Evolutionary conservation across 1,284 basidiomycete species (phyloP).

Genomic region (Coniophora puteana): DNA sequence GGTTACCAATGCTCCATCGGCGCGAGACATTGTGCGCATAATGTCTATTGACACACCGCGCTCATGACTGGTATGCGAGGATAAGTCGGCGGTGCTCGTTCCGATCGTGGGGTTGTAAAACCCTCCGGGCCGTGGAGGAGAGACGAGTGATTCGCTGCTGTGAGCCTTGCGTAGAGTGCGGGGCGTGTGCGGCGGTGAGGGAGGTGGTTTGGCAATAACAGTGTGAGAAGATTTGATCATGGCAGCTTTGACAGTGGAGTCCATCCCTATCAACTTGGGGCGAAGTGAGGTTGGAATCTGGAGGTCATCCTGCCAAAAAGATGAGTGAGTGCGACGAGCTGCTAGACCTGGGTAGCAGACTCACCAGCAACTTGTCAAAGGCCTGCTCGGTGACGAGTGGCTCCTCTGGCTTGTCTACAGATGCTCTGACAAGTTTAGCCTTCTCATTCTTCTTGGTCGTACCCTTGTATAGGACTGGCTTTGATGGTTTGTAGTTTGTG

Average conservation of each 20-base stretch:
- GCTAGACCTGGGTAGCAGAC: conserved; percentile 23
- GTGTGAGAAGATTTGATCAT: conserved; percentile 84
- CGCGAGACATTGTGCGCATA: conserved; percentile 41
- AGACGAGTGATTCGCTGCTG: conserved; percentile 65
- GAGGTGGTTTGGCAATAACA: conserved; percentile 44
- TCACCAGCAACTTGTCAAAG: conserved; percentile 71
- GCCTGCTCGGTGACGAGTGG: conserved; percentile 50
- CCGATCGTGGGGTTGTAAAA: conserved; percentile 40
- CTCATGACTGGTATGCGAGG: conserved; percentile 31
- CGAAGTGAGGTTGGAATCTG: conserved; percentile 78
- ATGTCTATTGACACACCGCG: conserved; percentile 56
- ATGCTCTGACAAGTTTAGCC: conserved; percentile 29
- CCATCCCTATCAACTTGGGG: conserved; percentile 75
- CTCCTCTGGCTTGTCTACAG: conserved; percentile 35
- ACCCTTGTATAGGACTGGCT: conserved; percentile 26
- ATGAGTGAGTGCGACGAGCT: neutral
- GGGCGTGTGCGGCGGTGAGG: conserved; percentile 28
- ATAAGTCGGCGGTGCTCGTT: conserved; percentile 35
- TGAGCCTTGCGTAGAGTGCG: conserved; percentile 57
- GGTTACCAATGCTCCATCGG: conserved; percentile 44
- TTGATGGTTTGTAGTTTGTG: conserved; percentile 25
- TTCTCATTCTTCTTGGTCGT: conserved; percentile 40
- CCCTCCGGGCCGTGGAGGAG: conserved; percentile 41
- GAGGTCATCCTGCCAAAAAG: conserved; percentile 62
- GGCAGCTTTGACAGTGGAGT: conserved; percentile 80